These are phyloP conservation scores for Ceratocystis papillata DNA, from an alignment of 2,329 filamentous ascomycete species.

Conservation along the genomic window DNA sequence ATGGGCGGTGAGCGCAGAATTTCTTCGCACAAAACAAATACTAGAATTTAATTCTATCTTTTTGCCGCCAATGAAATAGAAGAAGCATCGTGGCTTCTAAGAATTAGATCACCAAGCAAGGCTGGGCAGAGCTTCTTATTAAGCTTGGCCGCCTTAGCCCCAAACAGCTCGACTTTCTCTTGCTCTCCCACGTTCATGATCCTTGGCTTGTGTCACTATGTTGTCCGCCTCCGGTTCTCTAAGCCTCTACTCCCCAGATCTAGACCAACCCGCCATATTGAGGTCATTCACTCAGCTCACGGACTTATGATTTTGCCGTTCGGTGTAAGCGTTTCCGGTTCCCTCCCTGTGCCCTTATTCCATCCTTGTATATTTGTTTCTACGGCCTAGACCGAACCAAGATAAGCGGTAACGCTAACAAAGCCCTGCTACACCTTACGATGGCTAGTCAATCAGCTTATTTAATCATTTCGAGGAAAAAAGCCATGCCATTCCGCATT, in stretches of 20 bases:
- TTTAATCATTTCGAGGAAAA: not conserved
- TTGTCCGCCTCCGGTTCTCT: not conserved
- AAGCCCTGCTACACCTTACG: not conserved
- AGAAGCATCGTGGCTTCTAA: too few species aligned
- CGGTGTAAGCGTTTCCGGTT: constrained; percentile 3
- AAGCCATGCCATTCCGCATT: not conserved
- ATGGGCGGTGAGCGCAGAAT: not conserved
- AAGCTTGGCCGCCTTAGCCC: not conserved
- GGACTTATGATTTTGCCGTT: not conserved
- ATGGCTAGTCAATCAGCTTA: not conserved
- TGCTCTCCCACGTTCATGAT: not conserved
- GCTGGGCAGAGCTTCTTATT: not conserved
- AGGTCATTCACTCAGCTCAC: not conserved
- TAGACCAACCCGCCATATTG: not conserved
- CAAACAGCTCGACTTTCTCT: not conserved
- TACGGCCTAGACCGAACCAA: not conserved
- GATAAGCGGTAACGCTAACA: constrained; percentile 3
- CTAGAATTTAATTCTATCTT: not conserved
- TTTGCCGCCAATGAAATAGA: not conserved
- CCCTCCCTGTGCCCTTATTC: not conserved
- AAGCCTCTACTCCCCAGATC: not conserved
- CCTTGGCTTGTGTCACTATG: not conserved
- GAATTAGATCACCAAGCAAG: not conserved
- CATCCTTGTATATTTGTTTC: not conserved
- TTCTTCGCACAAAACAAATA: not conserved